Evolutionary conservation across 805 yeast genomes (phyloP), one percentile per base, ranked within the genome.

Genomic region (Starmerella powellii): DNA sequence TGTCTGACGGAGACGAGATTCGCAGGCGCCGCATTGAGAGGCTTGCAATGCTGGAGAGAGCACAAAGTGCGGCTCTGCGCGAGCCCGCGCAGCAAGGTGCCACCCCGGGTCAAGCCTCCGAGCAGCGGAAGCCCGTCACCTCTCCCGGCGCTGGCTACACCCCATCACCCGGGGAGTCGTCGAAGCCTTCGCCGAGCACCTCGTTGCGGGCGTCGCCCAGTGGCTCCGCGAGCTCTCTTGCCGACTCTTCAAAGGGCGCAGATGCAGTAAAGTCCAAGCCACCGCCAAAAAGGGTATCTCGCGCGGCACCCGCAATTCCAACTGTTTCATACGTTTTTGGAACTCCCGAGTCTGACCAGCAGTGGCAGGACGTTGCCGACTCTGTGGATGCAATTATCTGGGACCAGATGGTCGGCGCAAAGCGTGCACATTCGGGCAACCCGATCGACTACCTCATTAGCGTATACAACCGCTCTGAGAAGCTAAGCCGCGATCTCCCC

Each of bases 1-100:
- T 8, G 27, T n/a, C 17, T 19, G 36, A 42, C 27, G 31, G 28
- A 17, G 50, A 48, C 46, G 52, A 48, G 24, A 39, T 49, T 23
- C 43, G 52, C 21, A 32, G 38, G 24, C 46, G 49, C 30, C 46
- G 52, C 15, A 13, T 49, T 15, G 47, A 50, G 33, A 31, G 49
- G 15, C 40, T 46, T 3, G 41, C 36, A 6, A 16, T 8, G 20
- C 38, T 43, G 8, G 33, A 38, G 24, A 15, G 34, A 2, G 32
- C 38, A 3, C 28, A 31, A n/a, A 24, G 20, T 6, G 15, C 6
- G n/a, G 4, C 21, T 12, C 31, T 3, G 6, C 6, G 26, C 26
- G 27, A 24, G 21, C 17, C 36, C 19, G 31, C 21, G 23, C 3
- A 28, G 10, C 28, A 5, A 11, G 10, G 20, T 8, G 18, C 18